Evolutionary conservation across 331 rosid species (phyloP).

Genomic region (Telfairia occidentalis): DNA sequence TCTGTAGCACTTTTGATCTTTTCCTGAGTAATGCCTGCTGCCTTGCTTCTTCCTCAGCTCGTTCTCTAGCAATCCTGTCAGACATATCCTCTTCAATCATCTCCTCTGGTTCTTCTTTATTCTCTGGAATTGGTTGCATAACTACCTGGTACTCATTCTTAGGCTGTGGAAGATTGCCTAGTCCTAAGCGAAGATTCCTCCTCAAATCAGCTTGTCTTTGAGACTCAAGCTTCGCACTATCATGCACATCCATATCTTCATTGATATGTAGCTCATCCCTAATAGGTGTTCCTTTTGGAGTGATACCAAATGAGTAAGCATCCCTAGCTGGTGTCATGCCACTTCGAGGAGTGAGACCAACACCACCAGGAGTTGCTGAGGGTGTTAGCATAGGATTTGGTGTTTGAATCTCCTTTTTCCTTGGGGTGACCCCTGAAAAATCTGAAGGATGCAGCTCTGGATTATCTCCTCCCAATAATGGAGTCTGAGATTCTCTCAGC

Average conservation of each 20-base stretch:
- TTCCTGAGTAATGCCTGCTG: constrained; percentile 79
- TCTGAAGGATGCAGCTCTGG: constrained; percentile 94
- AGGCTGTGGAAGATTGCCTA: constrained; percentile 64
- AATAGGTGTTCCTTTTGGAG: constrained; percentile 81
- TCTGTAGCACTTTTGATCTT: constrained; percentile 85
- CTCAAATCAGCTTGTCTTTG: constrained; percentile 62
- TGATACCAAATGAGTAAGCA: constrained; percentile 59
- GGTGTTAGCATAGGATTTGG: constrained; percentile 86
- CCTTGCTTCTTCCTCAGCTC: constrained; percentile 78
- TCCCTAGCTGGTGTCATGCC: constrained; percentile 89
- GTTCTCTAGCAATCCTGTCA: constrained; percentile 81
- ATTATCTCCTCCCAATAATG: constrained; percentile 85
- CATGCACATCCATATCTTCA: constrained; percentile 62
- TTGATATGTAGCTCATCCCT: constrained; percentile 85
- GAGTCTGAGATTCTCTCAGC: constrained; percentile 95
- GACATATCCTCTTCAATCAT: constrained; percentile 93
- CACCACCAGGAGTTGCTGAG: constrained; percentile 78
- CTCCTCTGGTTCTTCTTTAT: constrained; percentile 64
- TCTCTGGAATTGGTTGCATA: constrained; percentile 74
- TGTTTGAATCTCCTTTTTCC: constrained; percentile 64
- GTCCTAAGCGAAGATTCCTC: constrained; percentile 56
- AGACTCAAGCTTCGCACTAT: constrained; percentile 55
- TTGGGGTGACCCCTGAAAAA: constrained; percentile 96
- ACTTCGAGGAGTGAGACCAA: constrained; percentile 61
- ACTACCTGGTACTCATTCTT: constrained; percentile 82